Base-by-base conservation (phyloP, 768 basidiomycete genomes). In the Grammothele lineata region DNA sequence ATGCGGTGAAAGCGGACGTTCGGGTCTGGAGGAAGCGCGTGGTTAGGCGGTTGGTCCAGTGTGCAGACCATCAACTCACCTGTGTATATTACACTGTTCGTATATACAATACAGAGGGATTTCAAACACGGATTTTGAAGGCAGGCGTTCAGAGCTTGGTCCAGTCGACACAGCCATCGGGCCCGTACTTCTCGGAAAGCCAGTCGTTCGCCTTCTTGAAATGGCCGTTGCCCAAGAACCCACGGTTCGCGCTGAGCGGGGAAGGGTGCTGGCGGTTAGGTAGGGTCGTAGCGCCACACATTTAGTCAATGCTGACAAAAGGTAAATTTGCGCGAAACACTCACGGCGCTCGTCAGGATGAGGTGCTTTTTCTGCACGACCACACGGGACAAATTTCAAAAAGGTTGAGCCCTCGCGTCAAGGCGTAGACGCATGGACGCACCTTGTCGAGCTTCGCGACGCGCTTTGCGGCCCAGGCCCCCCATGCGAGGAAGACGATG, bases 401-500 rank as follows among this genome's bases (percentile, higher is more conserved):
- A n/a, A 19, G 35, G 33, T 25, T 24, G 33, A 26, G 3, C 23
- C 30, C 5, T 24, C 3, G 25, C 6, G 35, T 36, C 35, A 17
- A 17, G 35, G 14, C 27, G 27, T 7, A 7, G 27, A 30, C 27
- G 18, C 9, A 15, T n/a, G n/a, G 24, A 66, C 73, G 30, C 40
- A 88, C 91, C 73, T 80, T 80, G 66, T 81, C 78, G 27, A 94
- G 69, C 60, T 83, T 84, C 45, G 80, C 77, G 45, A 90, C 86
- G 58, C 90, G 76, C 68, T 93, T 91, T 47, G 76, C 80, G 18
- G 94, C 94, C 74, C 83, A 86, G 7, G 80, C 74, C 8, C 94
- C 93, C 92, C 93, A 96, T 6, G 89, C 89, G 57, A 97, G 76
- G 63, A 97, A 93, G 39, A 85, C 84, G 21, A 86, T 78, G 37